Percentiles rank a stretch among this genome's conserved stretches.
Evolutionary conservation across 164 flowering plant species (phyloP).

Genomic region (Tetracentron sinense): DNA sequence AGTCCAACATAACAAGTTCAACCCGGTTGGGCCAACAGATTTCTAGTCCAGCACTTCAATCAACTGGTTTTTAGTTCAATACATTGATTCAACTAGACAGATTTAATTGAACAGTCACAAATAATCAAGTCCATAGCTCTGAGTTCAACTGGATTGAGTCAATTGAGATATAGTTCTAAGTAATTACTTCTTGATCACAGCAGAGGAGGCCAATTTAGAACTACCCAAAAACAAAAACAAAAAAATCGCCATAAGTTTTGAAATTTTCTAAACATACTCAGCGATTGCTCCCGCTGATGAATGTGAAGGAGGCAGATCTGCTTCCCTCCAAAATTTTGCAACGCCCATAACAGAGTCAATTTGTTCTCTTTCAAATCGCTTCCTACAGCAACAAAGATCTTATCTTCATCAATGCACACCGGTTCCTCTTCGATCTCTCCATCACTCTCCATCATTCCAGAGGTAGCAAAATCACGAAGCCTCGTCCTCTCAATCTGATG

Average conservation of each 20-base stretch:
- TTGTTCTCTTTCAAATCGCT: constrained; percentile 46
- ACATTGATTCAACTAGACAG: no score
- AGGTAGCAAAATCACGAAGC: constrained; percentile 6
- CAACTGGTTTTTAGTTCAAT: no score
- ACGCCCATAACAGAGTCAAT: constrained; percentile 39
- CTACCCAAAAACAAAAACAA: not conserved
- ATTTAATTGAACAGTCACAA: no score
- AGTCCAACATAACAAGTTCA: no score
- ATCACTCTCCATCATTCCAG: constrained; percentile 15
- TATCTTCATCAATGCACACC: constrained; percentile 26
- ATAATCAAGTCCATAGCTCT: no score
- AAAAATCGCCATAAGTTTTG: not conserved
- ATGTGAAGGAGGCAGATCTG: constrained; percentile 56
- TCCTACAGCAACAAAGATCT: constrained; percentile 53
- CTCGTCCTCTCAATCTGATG: not conserved
- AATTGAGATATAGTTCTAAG: no score
- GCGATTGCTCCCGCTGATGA: constrained; percentile 48
- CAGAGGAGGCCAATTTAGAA: no score
- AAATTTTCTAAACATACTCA: constrained; percentile 29
- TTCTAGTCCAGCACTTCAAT: no score
- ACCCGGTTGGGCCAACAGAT: no score
- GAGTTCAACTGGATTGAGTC: no score
- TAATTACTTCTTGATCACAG: no score
- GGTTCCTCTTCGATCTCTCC: constrained; percentile 30
- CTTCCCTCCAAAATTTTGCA: constrained; percentile 40